A percentile compares a stretch with the other conserved stretches of the same genome.
phyloP scores from a whole-genome alignment of 257 asterid genomes.

The Solanum piurae region DNA sequence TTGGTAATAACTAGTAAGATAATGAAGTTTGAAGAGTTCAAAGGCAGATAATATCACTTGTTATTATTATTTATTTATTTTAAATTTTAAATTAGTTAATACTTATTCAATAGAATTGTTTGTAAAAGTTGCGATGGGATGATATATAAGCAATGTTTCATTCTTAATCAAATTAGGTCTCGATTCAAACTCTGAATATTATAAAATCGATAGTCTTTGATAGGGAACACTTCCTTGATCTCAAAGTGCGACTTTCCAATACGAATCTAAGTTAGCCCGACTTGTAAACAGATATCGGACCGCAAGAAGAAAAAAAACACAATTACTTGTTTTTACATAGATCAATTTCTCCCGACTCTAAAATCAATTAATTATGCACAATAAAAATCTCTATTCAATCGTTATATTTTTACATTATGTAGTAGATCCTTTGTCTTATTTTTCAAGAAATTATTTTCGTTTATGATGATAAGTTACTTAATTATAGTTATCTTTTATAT shows the following conservation, averaged over 20 bases:
- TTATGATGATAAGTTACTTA: neutral
- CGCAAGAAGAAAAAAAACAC: neutral
- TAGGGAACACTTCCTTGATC: neutral
- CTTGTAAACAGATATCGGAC: neutral
- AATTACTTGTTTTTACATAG: neutral
- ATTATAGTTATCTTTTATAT: neutral
- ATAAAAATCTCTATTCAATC: neutral
- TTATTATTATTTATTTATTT: neutral
- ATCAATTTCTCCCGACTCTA: neutral
- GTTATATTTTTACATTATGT: neutral
- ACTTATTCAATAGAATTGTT: neutral
- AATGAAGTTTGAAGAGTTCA: neutral
- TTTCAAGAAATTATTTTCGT: neutral
- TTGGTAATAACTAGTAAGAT: neutral
- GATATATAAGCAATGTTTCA: neutral
- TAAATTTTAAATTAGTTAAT: neutral
- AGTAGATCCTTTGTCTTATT: neutral
- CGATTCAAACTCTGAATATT: neutral
- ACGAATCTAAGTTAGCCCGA: neutral
- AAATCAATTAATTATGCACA: neutral
- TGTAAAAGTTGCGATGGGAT: neutral
- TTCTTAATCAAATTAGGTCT: neutral
- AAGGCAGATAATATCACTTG: neutral
- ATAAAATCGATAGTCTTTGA: neutral
- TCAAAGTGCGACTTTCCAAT: neutral